Conservation (phyloP, 129 eudicot species). For the Centella asiatica region DNA sequence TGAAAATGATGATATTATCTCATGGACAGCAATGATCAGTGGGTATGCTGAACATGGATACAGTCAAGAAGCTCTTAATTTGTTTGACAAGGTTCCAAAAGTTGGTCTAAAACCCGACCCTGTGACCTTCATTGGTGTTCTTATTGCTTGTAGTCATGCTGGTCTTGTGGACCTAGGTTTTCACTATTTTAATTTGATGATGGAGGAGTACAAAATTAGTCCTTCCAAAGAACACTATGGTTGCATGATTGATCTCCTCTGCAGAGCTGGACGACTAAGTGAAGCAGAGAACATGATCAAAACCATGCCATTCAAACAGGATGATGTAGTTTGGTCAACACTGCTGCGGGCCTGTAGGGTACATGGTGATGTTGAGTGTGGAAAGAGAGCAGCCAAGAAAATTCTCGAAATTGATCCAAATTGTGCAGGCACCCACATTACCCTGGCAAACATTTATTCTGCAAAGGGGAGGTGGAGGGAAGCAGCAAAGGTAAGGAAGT, state of each 20-base stretch:
- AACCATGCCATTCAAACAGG: constrained; percentile 51
- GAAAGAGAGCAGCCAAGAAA: constrained; percentile 47
- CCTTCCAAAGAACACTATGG: constrained; percentile 86
- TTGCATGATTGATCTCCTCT: constrained; percentile 89
- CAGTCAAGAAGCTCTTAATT: constrained; percentile 58
- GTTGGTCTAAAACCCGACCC: constrained; percentile 61
- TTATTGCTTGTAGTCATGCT: constrained; percentile 81
- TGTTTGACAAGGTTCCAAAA: constrained; percentile 44
- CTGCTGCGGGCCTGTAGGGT: constrained; percentile 62
- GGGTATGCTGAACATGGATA: constrained; percentile 92
- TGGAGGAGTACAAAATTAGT: constrained; percentile 28
- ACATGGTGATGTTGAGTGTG: constrained; percentile 66
- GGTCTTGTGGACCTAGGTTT: constrained; percentile 70
- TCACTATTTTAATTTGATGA: constrained; percentile 52
- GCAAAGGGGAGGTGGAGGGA: constrained; percentile 66
- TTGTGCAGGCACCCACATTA: constrained; percentile 69
- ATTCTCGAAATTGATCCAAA: constrained; percentile 55
- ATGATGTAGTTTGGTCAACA: constrained; percentile 90
- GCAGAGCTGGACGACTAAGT: constrained; percentile 66
- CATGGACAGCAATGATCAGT: constrained; percentile 93
- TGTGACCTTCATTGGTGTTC: constrained; percentile 82
- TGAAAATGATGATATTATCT: constrained; percentile 46
- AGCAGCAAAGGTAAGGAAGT: constrained; percentile 65
- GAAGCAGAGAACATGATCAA: constrained; percentile 80
- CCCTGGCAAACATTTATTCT: constrained; percentile 73